A percentile compares a stretch with the other conserved stretches of the same genome.
Conservation (phyloP, 495 filamentous ascomycete genomes). For the Ramalina peruviana region DNA sequence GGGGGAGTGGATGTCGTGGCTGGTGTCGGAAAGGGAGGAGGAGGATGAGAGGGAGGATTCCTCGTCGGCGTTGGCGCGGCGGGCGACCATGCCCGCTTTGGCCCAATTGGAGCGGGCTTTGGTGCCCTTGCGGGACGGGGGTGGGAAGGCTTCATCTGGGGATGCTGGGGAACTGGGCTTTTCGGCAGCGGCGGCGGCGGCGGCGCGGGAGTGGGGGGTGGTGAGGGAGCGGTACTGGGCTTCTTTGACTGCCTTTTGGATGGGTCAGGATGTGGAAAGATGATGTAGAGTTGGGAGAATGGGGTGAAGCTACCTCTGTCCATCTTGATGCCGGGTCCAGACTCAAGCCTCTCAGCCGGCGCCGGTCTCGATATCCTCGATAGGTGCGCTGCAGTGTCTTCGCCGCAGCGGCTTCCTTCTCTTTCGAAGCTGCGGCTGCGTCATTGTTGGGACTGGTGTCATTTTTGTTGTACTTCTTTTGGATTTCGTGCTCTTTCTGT, state of each 20-base stretch:
- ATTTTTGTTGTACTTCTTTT: conserved; percentile 2
- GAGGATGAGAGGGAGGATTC: conserved; percentile 19
- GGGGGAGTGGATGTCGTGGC: conserved; percentile 15
- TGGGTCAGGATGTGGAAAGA: neutral
- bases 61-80: conserved; percentile 51
- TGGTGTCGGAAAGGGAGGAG: conserved; percentile 1
- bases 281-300: neutral
- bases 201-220: conserved; percentile 27
- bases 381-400: conserved; percentile 41
- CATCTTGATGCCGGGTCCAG: conserved; percentile 56
- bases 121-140: conserved; percentile 4
- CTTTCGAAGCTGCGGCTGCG: neutral
- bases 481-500: conserved; percentile 7
- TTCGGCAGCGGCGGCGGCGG: neutral
- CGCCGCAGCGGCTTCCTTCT: conserved; percentile 8
- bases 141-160: conserved; percentile 13
- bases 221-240: conserved; percentile 45
- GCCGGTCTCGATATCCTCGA: conserved; percentile 53
- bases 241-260: conserved; percentile 42
- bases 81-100: conserved; percentile 53
- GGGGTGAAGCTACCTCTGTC: conserved; percentile 35
- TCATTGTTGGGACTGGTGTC: neutral
- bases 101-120: conserved; percentile 52
- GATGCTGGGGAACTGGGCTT: neutral
- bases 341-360: conserved; percentile 48